These are phyloP conservation scores for Xylariales sp. DNA, from an alignment of 2,329 filamentous ascomycete species.

Conservation along the genomic window DNA sequence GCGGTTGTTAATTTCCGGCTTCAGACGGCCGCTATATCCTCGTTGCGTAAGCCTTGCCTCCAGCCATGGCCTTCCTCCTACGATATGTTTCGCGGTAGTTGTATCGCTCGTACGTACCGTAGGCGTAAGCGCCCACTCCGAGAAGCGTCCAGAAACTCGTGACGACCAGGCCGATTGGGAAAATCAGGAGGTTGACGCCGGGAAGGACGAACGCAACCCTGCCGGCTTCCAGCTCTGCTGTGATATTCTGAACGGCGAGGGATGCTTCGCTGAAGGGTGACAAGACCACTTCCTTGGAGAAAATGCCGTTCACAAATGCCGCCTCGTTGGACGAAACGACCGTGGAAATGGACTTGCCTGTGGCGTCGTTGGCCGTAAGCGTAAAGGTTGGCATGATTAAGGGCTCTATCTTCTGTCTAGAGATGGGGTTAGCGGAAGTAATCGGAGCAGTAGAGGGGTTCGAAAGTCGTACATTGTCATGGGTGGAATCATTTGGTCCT, in stretches of 20 bases:
- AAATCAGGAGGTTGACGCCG: constrained; percentile 74
- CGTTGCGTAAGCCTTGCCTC: constrained; percentile 48
- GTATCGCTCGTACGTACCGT: constrained; percentile 74
- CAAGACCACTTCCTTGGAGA: constrained; percentile 67
- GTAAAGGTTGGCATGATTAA: constrained; percentile 76
- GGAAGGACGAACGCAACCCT: constrained; percentile 75
- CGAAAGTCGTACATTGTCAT: constrained; percentile 70
- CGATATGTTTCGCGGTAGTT: constrained; percentile 73
- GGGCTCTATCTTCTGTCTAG: constrained; percentile 68
- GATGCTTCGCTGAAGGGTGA: constrained; percentile 63
- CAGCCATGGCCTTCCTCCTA: constrained; percentile 59
- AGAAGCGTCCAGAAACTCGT: constrained; percentile 71
- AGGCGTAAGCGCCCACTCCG: constrained; percentile 67
- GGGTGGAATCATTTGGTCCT: constrained; percentile 62
- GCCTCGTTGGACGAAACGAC: constrained; percentile 77
- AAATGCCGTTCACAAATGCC: constrained; percentile 77
- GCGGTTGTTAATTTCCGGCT: background rate
- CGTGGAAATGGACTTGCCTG: constrained; percentile 66
- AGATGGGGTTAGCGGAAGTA: constrained; percentile 9
- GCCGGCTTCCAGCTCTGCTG: constrained; percentile 60
- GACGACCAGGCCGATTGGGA: constrained; percentile 76
- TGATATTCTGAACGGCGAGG: constrained; percentile 61
- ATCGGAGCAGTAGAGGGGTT: background rate
- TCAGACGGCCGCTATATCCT: constrained; percentile 37
- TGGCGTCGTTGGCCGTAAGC: constrained; percentile 67